Evolutionary conservation across 768 basidiomycete species (phyloP).

Genomic region (Lactarius akahatsu): DNA sequence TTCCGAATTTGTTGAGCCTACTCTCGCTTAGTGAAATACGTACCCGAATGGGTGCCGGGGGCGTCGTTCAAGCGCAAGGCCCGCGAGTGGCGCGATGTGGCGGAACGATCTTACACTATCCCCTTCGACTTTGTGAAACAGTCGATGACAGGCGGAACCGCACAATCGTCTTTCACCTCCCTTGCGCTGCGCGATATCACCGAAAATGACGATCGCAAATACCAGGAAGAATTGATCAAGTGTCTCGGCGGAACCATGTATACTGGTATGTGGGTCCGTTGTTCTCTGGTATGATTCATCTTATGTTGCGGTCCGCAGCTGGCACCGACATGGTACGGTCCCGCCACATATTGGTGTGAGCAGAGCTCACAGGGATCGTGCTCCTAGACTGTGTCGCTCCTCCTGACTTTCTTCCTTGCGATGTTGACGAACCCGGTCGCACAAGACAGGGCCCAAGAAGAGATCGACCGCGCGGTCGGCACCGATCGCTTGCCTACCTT

Average conservation of each 20-base stretch:
- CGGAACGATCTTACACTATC: slow-evolving; percentile 25
- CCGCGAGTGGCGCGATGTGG: slow-evolving; percentile 26
- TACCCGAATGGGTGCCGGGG: slow-evolving; percentile 33
- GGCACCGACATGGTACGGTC: slow-evolving; percentile 30
- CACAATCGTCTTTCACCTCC: slow-evolving; percentile 24
- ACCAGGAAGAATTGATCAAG: slow-evolving; percentile 31
- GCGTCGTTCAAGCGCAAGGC: slow-evolving; percentile 31
- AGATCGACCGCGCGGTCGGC: slow-evolving; percentile 34
- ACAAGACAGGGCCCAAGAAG: slow-evolving; percentile 31
- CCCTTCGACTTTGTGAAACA: slow-evolving; percentile 31
- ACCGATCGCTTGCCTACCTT: slow-evolving; percentile 32
- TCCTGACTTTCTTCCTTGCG: slow-evolving; percentile 31
- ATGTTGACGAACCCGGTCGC: slow-evolving; percentile 32
- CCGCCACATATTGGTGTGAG: background rate
- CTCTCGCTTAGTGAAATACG: slow-evolving; percentile 27
- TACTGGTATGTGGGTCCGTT: slow-evolving; percentile 14
- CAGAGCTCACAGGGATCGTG: background rate
- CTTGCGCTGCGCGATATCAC: slow-evolving; percentile 27
- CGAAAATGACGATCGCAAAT: slow-evolving; percentile 27
- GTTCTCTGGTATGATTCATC: background rate
- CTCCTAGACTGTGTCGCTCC: slow-evolving; percentile 27
- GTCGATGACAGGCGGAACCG: slow-evolving; percentile 23
- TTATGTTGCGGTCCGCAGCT: slow-evolving; percentile 15
- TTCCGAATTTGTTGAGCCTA: background rate
- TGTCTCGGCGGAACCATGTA: slow-evolving; percentile 26